Conservation (phyloP, 352 stramenopile genomes). For the Globisporangium parvum region DNA sequence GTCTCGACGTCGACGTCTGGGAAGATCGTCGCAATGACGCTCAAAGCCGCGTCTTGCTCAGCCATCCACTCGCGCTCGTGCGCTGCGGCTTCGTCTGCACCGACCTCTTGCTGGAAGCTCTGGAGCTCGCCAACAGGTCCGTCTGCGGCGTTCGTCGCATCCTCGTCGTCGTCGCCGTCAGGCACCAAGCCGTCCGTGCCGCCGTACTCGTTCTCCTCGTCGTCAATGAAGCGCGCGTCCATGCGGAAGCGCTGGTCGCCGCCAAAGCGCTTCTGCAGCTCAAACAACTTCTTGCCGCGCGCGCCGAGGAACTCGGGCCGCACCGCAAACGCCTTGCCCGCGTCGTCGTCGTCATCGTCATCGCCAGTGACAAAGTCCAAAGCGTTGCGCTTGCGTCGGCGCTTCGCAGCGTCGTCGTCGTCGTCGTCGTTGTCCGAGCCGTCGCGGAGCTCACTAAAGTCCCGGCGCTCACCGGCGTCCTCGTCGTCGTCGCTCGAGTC, state of each 20-base stretch:
- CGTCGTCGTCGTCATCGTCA: slow-evolving; percentile 19
- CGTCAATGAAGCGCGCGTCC: slow-evolving; percentile 69
- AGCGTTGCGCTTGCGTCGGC: slow-evolving; percentile 4
- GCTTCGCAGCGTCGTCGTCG: slow-evolving; percentile 9
- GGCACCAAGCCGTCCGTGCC: slow-evolving; percentile 27
- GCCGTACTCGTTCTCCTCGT: slow-evolving; percentile 54
- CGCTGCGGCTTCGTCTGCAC: slow-evolving; percentile 21
- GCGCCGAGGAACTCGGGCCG: slow-evolving; percentile 68
- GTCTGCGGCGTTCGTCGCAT: slow-evolving; percentile 13
- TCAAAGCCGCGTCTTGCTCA: slow-evolving; percentile 47
- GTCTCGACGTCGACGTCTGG: slow-evolving; percentile 62
- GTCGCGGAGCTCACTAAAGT: slow-evolving; percentile 14
- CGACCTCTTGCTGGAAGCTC: slow-evolving; percentile 41
- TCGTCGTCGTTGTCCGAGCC: slow-evolving; percentile 52
- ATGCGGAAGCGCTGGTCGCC: slow-evolving; percentile 74
- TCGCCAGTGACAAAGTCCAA: slow-evolving; percentile 18
- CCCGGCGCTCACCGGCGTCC: slow-evolving; percentile 7
- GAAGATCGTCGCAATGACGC: slow-evolving; percentile 53
- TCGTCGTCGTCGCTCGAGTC: slow-evolving; percentile 16
- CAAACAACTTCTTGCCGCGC: slow-evolving; percentile 67
- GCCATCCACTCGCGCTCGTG: slow-evolving; percentile 36
- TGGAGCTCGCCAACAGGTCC: slow-evolving; percentile 28
- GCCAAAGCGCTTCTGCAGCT: slow-evolving; percentile 77
- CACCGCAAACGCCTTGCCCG: slow-evolving; percentile 43
- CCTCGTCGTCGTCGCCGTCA: slow-evolving; percentile 20